Base-by-base conservation (phyloP, 371 early-diverging fungal species). In the Funneliformis caledonium region DNA sequence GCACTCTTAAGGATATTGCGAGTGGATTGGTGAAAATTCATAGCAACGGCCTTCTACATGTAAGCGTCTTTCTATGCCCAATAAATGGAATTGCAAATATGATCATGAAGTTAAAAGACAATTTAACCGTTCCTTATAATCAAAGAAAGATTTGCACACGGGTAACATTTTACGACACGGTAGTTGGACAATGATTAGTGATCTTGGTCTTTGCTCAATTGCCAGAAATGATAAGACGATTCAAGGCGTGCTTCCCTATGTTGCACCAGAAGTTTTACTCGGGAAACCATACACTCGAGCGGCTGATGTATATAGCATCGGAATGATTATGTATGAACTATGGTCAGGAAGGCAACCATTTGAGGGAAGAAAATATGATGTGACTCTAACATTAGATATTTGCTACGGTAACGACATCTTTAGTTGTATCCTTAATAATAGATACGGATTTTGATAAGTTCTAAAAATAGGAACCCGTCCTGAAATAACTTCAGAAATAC, bases 251-350 rank as follows among this genome's bases (percentile, higher is more conserved):
- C 68, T 68, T 68, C 68, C 68, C 3, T 68, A 68, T 68, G 68
- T 68, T 11, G 68, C 68, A 9, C 37, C 68, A 12, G 68, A 68
- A 37, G 68, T 37, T 68, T 68, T 68, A 22, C 68, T 33, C 9
- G 31, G 12, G 4, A 0, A 9, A 1, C 2, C 68, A 68, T 68
- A 68, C 37, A 68, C 68, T 68, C 37, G 37, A 37, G 68, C 68
- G n/a, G 33, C 68, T 26, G 68, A 68, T 68, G 68, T 68, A 33
- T 68, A 68, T 31, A 68, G 68, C 11, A 26, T 68, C 12, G 37
- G 68, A 68, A 68, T 68, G 68, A 68, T 68, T 12, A 68, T 68
- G 68, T 68, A 10, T 37, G 68, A 68, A 31, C 33, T 68, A 68
- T 68, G 68, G 68, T 68, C 37, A 3, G 68, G 68, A 10, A 68